Base-by-base conservation (phyloP, 768 basidiomycete genomes). In the Harrya chromipes region DNA sequence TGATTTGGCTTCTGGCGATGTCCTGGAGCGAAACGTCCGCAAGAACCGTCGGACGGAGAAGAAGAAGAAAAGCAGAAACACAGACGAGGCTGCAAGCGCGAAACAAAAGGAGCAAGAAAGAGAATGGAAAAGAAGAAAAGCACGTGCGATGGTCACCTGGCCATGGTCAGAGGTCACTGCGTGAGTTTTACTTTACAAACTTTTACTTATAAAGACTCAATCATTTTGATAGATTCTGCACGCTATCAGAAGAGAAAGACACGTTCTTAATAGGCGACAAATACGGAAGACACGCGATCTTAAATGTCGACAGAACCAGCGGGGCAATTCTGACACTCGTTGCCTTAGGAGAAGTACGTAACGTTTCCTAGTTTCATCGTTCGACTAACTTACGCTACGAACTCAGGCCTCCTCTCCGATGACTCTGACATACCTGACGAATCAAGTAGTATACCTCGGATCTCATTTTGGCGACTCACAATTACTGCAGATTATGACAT, bases 401-500 rank as follows among this genome's bases (percentile, higher is more conserved):
- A 3, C 23, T 12, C 46, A 91, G 89, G 78, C 79, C 26, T 88
- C 91, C 1, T 75, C 90, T 10, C 72, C 90, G 0, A 87, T 76
- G 10, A 77, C 82, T 11, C 61, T 95, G 51, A 82, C 86, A 1
- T 85, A 91, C 57, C 74, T 97, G 12, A 74, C 82, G 6, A 76
- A 80, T 40, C 84, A 89, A 63, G 68, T 79, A 9, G 54, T 93
- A 8, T 95, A 84, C 60, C 72, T 93, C 19, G 89, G 91, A 16
- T 94, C 92, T 6, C 87, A 91, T 56, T 72, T 79, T 14, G 90
- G 90, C 16, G 84, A 94, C 63, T 87, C 90, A 1, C 88, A 92
- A 55, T 68, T 94, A 10, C 58, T 94, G 2, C 75, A 78, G 43
- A 78, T 95, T 47, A 77, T 66, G 27, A 45, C 67, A 1, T 54